Evolutionary conservation across 768 basidiomycete species (phyloP).

Genomic region (Obba rivulosa): DNA sequence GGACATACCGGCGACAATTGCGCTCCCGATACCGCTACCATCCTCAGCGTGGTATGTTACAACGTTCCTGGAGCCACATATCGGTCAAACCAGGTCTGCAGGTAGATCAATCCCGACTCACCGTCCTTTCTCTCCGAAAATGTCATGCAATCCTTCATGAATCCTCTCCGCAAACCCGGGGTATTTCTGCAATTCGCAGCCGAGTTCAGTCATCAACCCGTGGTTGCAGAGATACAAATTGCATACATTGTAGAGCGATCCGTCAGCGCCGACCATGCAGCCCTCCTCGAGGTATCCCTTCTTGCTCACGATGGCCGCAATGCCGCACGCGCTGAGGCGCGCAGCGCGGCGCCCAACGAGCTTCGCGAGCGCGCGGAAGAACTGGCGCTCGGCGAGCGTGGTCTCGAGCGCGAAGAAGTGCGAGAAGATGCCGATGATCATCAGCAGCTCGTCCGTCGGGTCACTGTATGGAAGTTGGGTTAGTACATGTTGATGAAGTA

Average conservation of each 20-base stretch:
- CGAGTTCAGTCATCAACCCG: not conserved
- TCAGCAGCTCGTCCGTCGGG: constrained; percentile 92
- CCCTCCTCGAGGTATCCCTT: constrained; percentile 91
- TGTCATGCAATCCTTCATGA: constrained; percentile 87
- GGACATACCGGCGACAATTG: constrained; percentile 81
- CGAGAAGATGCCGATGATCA: constrained; percentile 94
- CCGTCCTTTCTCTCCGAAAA: constrained; percentile 96
- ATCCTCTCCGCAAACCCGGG: constrained; percentile 91
- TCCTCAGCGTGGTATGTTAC: constrained; percentile 83
- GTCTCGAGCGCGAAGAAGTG: constrained; percentile 98
- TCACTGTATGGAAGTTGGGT: constrained; percentile 51
- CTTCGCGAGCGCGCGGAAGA: constrained; percentile 91
- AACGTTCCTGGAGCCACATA: constrained; percentile 47
- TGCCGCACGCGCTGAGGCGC: constrained; percentile 88
- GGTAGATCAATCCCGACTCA: constrained; percentile 32
- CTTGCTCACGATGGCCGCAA: constrained; percentile 93
- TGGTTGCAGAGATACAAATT: not conserved
- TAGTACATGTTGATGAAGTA: not conserved
- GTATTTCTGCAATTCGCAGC: constrained; percentile 70
- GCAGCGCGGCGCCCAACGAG: constrained; percentile 89
- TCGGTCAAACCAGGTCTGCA: not conserved
- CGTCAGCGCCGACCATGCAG: constrained; percentile 87
- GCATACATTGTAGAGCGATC: constrained; percentile 86
- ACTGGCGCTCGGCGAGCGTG: constrained; percentile 92
- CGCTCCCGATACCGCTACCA: constrained; percentile 91